Base-by-base conservation (phyloP, 768 basidiomycete species). In the Termitomyces sp. region DNA sequence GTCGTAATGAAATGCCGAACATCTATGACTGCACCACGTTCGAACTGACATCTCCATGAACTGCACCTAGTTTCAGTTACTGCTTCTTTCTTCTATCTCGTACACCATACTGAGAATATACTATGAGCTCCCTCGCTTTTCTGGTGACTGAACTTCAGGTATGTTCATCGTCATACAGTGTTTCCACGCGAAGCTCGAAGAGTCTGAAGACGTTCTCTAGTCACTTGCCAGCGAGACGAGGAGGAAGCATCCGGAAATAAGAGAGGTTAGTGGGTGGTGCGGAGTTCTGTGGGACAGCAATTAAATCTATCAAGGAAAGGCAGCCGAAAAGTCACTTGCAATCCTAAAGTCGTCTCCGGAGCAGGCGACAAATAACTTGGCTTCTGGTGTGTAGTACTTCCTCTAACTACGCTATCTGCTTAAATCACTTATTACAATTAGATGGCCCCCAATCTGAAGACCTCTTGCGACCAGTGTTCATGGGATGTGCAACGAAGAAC, bases 401-500 rank as follows among this genome's bases (percentile, higher is more conserved):
- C 20, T 56, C 61, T 23, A 12, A 18, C 40, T 55, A 47, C 58
- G 50, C 51, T 38, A 47, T 47, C 50, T 30, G 32, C 59, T 50
- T 43, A 30, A 55, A 14, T 47, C 5, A 14, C 41, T 12, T 23
- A 55, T 64, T 26, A 53, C 35, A 23, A 35, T 10, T 63, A 91
- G 88, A 91, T 80, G 85, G 86, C 4, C 84, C 87, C 9, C 88
- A 91, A 71, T 86, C 92, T 1, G 85, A 89, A 48, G 89, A 89
- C 61, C 79, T 97, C 28, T 80, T 96, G 20, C 79, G 84, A 50
- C 96, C 96, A 0, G 86, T 98, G 1, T 93, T 95, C 68, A 92
- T 96, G 86, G 94, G 94, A 50, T 95, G 94, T 64, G 87, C 89
- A 32, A 97, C 93, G 4, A 93, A 89, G 74, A 93, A 93, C 66